Evolutionary conservation across 768 basidiomycete genomes (phyloP).

Genomic region (Tylopilus balloui): DNA sequence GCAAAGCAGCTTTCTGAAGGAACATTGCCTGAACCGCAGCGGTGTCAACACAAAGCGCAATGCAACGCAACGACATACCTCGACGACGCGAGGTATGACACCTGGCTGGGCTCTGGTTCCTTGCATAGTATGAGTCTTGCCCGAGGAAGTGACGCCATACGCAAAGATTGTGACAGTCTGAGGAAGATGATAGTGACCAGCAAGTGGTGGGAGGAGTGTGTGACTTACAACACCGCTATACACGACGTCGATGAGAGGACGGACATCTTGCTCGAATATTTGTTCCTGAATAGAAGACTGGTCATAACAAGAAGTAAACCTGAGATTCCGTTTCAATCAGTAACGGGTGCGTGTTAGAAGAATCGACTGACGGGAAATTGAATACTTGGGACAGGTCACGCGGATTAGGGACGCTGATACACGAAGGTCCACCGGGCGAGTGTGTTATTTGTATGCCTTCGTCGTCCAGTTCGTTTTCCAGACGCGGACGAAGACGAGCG

Average conservation of each 20-base stretch:
- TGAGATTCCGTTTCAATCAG: constrained; percentile 25
- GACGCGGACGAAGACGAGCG: constrained; percentile 64
- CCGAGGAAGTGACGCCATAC: constrained; percentile 87
- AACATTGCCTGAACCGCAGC: constrained; percentile 50
- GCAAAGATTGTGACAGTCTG: constrained; percentile 86
- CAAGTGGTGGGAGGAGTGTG: background rate
- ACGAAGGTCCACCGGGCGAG: constrained; percentile 38
- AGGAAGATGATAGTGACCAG: background rate
- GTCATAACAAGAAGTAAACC: constrained; percentile 75
- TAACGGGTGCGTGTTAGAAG: background rate
- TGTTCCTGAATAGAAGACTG: constrained; percentile 66
- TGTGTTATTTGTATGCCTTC: constrained; percentile 52
- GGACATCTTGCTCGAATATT: constrained; percentile 72
- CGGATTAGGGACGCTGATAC: constrained; percentile 66
- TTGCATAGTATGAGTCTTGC: constrained; percentile 94
- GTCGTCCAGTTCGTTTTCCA: constrained; percentile 59
- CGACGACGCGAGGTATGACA: constrained; percentile 79
- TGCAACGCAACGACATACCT: constrained; percentile 40
- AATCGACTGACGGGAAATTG: constrained; percentile 60
- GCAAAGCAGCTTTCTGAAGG: constrained; percentile 39
- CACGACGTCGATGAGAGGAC: constrained; percentile 73
- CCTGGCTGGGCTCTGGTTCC: constrained; percentile 71
- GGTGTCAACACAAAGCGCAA: background rate
- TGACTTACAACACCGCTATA: constrained; percentile 66
- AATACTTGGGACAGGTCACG: constrained; percentile 66